Conservation (phyloP, 106 monocot genomes). For the Triglochin maritima region DNA sequence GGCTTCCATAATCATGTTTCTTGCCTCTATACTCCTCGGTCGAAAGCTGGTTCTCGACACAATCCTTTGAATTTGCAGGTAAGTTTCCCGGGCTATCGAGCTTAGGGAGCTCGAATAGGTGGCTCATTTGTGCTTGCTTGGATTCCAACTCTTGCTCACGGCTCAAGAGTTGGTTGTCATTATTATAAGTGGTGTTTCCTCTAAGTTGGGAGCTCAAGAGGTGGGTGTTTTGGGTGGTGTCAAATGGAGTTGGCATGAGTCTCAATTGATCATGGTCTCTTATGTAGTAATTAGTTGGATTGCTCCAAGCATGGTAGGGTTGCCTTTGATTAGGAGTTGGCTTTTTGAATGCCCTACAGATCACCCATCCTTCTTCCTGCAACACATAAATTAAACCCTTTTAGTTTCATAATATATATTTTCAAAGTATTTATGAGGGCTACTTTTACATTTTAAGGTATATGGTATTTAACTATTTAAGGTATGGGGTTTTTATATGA, state of each 20-base stretch:
- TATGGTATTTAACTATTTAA: too few species aligned
- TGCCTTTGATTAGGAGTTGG: constrained; percentile 20
- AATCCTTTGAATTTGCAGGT: background rate
- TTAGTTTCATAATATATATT: background rate
- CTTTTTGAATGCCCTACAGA: constrained; percentile 33
- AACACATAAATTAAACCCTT: background rate
- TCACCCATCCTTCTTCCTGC: constrained; percentile 45
- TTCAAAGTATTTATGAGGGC: background rate
- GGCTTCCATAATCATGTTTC: constrained; percentile 1
- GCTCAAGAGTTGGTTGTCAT: background rate
- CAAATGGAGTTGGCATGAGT: background rate
- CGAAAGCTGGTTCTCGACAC: background rate
- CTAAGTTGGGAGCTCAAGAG: background rate
- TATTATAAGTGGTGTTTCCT: background rate
- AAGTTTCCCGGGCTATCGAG: constrained; percentile 8
- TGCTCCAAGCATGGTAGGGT: constrained; percentile 1
- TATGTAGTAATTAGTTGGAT: constrained; percentile 1
- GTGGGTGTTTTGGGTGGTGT: background rate
- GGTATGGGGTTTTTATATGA: too few species aligned
- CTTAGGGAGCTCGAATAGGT: constrained; percentile 21
- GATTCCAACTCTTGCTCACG: constrained; percentile 8
- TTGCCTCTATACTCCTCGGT: background rate
- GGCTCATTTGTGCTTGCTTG: constrained; percentile 6
- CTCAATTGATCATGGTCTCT: constrained; percentile 15
- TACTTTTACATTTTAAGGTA: too few species aligned